Conservation (phyloP, 352 stramenopile species). For the Phytophthora parvispora region DNA sequence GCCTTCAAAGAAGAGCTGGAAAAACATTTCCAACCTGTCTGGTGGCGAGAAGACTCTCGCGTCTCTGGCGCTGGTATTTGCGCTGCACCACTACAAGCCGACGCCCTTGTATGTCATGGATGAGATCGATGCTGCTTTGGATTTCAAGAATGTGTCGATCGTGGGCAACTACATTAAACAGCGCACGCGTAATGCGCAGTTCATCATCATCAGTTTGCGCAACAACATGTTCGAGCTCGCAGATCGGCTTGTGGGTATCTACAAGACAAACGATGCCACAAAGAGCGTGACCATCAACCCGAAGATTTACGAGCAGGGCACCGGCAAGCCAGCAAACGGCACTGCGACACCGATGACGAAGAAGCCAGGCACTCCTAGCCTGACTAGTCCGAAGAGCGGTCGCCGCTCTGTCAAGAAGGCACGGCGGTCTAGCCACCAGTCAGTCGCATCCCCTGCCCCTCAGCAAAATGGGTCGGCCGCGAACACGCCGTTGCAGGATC, state of each 20-base stretch:
- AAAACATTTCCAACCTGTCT: constrained; percentile 99
- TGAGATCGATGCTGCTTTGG: constrained; percentile 94
- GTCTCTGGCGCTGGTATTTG: constrained; percentile 99
- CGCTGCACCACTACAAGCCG: constrained; percentile 99
- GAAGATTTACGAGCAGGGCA: constrained; percentile 81
- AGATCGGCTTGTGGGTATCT: constrained; percentile 99
- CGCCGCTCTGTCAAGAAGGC: constrained; percentile 41
- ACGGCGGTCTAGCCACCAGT: constrained; percentile 43
- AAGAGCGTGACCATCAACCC: constrained; percentile 99
- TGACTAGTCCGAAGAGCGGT: constrained; percentile 33
- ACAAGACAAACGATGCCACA: constrained; percentile 99
- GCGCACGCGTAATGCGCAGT: constrained; percentile 99
- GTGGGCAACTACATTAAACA: constrained; percentile 99
- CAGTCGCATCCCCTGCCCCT: constrained; percentile 24
- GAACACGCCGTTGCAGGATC: constrained; percentile 48
- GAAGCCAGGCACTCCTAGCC: constrained; percentile 25
- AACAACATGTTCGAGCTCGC: constrained; percentile 99
- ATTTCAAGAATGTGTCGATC: constrained; percentile 99
- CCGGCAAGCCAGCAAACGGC: constrained; percentile 11
- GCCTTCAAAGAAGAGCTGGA: constrained; percentile 99
- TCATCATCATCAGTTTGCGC: constrained; percentile 99
- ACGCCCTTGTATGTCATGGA: constrained; percentile 99
- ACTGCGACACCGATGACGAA: constrained; percentile 29
- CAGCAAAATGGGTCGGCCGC: constrained; percentile 17
- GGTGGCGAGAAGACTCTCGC: constrained; percentile 99